Conservation (phyloP, 2,329 filamentous ascomycete species). For the Ophiostoma populinum region DNA sequence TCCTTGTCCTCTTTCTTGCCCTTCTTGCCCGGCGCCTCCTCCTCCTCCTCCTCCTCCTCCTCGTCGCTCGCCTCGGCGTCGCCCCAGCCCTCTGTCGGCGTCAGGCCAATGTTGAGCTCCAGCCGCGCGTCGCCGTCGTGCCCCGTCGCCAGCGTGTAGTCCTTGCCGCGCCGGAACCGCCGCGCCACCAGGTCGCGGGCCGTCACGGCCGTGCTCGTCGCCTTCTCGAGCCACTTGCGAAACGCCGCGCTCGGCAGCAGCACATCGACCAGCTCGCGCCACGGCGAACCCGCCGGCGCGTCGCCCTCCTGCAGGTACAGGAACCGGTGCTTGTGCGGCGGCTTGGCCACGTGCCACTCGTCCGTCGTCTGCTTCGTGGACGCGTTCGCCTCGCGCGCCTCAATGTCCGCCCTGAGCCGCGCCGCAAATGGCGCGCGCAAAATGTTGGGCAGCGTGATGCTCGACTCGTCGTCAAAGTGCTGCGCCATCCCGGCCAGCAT, state of each 20-base stretch:
- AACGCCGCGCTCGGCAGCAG: constrained; percentile 76
- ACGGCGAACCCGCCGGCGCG: constrained; percentile 31
- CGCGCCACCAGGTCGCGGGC: constrained; percentile 66
- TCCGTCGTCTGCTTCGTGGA: constrained; percentile 25
- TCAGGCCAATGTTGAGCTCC: constrained; percentile 76
- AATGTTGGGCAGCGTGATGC: constrained; percentile 65
- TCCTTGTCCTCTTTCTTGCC: constrained; percentile 14
- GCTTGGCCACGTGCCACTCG: constrained; percentile 62
- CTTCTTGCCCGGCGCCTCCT: constrained; percentile 6
- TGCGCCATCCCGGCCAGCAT: constrained; percentile 68
- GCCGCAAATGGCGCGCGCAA: constrained; percentile 62
- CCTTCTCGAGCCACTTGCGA: constrained; percentile 72
- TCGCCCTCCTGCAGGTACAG: constrained; percentile 52
- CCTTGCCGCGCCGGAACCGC: constrained; percentile 68
- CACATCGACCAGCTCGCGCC: constrained; percentile 64
- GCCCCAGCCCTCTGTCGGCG: constrained; percentile 73
- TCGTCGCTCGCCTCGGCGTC: constrained; percentile 29
- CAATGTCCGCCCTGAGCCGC: constrained; percentile 53
- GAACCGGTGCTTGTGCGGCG: constrained; percentile 91
- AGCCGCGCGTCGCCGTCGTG: constrained; percentile 63
- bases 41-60: constrained; percentile 21
- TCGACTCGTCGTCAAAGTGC: constrained; percentile 68
- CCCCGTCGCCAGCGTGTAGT: constrained; percentile 85
- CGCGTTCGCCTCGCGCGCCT: constrained; percentile 37
- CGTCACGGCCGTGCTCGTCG: constrained; percentile 58